These are phyloP conservation scores for Cucumis hystrix DNA, from an alignment of 306 rosid species.

Conservation along the genomic window DNA sequence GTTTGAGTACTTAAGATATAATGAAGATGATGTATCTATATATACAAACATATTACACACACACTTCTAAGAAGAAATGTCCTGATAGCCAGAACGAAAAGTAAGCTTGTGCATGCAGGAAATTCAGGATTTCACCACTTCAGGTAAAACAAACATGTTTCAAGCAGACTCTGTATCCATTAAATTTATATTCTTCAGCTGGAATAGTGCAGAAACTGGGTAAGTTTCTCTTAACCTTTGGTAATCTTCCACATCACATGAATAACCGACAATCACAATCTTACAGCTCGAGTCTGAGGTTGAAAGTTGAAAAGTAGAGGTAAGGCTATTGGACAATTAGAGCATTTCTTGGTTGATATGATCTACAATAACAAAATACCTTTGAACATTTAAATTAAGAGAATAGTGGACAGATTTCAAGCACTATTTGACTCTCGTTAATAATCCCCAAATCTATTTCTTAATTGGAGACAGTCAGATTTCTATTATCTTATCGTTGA, in stretches of 20 bases:
- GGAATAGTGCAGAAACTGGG: background rate
- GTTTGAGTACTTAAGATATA: slow-evolving; percentile 14
- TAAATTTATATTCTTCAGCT: background rate
- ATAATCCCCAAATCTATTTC: background rate
- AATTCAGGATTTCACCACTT: background rate
- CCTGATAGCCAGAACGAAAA: background rate
- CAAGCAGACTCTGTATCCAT: background rate
- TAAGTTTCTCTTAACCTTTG: background rate
- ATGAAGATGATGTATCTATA: background rate
- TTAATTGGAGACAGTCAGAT: background rate
- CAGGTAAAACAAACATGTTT: background rate
- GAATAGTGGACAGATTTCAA: background rate
- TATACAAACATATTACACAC: background rate
- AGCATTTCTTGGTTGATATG: background rate
- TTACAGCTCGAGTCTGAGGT: background rate
- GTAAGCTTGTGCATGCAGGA: background rate
- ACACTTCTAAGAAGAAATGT: background rate
- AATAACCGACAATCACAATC: background rate
- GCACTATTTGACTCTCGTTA: background rate
- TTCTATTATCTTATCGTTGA: background rate
- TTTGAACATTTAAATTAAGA: background rate
- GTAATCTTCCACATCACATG: background rate
- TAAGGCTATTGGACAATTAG: background rate
- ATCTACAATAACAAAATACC: background rate
- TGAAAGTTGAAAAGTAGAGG: background rate